Evolutionary conservation across 768 basidiomycete genomes (phyloP).

Genomic region (Clavulina sp.): DNA sequence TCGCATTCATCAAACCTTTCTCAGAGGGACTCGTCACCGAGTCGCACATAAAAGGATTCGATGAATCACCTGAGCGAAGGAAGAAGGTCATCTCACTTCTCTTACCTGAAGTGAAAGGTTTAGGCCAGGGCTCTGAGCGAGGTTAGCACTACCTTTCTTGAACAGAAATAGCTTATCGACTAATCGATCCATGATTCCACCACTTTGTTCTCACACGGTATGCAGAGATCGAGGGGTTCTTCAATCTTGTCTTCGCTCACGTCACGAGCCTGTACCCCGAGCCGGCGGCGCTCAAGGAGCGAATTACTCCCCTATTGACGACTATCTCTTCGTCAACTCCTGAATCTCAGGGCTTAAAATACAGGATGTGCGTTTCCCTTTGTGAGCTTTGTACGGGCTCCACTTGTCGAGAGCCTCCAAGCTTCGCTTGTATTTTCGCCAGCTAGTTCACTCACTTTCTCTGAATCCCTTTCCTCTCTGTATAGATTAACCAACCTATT

Average conservation of each 20-base stretch:
- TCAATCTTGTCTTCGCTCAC: constrained; percentile 66
- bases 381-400: constrained; percentile 2
- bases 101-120: constrained; percentile 39
- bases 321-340: constrained; percentile 35
- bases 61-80: constrained; percentile 35
- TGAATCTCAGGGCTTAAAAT: constrained; percentile 42
- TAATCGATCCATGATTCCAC: background rate
- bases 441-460: background rate
- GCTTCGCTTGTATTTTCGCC: background rate
- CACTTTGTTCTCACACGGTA: background rate
- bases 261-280: constrained; percentile 40
- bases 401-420: background rate
- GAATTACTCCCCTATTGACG: constrained; percentile 33
- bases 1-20: constrained; percentile 45
- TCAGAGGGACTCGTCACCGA: constrained; percentile 36
- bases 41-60: constrained; percentile 34
- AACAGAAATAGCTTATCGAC: constrained; percentile 2
- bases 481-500: constrained; percentile 63
- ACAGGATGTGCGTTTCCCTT: constrained; percentile 44
- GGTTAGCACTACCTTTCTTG: constrained; percentile 39
- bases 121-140: constrained; percentile 65
- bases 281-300: constrained; percentile 36
- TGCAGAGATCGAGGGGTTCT: constrained; percentile 72
- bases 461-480: background rate
- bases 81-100: constrained; percentile 42